Evolutionary conservation across 2,329 filamentous ascomycete genomes (phyloP).

Genomic region (Diatrype stigma): DNA sequence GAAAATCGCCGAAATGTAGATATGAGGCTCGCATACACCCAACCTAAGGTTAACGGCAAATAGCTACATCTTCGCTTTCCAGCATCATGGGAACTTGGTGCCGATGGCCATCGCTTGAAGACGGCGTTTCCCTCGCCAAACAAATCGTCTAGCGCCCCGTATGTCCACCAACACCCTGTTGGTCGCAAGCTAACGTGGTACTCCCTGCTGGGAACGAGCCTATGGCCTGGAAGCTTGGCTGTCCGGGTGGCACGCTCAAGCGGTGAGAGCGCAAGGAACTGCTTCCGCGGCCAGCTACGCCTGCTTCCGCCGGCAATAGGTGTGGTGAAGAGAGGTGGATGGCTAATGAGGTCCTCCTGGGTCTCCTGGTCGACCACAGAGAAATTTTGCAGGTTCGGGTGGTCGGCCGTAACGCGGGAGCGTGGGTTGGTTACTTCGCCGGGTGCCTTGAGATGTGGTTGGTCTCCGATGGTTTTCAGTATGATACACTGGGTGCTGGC

Average conservation of each 20-base stretch:
- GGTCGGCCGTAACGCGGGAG: not conserved
- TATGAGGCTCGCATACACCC: too few species aligned
- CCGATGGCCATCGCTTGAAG: not conserved
- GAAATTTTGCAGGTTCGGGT: not conserved
- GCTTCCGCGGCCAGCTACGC: not conserved
- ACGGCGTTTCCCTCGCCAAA: not conserved
- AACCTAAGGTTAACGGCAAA: too few species aligned
- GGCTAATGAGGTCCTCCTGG: not conserved
- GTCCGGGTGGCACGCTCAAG: not conserved
- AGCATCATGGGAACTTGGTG: not conserved
- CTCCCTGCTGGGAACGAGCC: not conserved
- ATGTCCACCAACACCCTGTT: not conserved
- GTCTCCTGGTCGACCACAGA: not conserved
- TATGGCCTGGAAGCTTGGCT: not conserved
- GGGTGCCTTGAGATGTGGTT: not conserved
- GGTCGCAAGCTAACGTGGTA: not conserved
- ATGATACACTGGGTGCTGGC: not conserved
- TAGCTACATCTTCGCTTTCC: not conserved
- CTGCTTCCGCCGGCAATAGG: not conserved
- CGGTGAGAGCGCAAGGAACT: not conserved
- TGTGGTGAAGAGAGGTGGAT: not conserved
- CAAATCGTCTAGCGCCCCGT: not conserved
- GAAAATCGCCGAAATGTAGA: too few species aligned
- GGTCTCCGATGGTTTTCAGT: not conserved
- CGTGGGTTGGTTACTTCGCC: not conserved